Base-by-base conservation (phyloP, 352 stramenopile species). In the Pythium rhizo-oryzae region DNA sequence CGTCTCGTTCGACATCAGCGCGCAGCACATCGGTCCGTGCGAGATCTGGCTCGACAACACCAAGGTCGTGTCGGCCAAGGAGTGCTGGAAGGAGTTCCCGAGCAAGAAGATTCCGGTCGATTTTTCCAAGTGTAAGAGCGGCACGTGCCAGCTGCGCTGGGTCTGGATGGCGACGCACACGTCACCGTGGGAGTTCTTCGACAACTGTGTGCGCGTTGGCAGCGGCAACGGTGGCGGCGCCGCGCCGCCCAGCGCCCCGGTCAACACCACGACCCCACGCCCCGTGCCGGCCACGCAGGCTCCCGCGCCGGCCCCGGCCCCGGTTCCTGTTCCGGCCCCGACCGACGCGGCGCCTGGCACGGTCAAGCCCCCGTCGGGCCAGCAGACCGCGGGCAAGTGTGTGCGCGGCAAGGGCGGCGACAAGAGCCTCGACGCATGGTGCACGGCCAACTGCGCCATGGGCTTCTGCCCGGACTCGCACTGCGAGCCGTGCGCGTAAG, bases 131-230 rank as follows among this genome's bases (percentile, higher is more conserved):
- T 84, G 74, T 44, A 70, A 59, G 28, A 53, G 51, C 23, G 68
- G 51, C 28, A 33, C 61, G 59, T 84, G 75, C 47, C 63, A 73
- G 66, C 33, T 83, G 53, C 79, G 75, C 28, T 84, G 74, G 69
- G 63, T 82, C 30, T 84, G 79, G 78, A 57, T 86, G 49, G 78
- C 76, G 21, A 82, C 72, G 55, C 76, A 84, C 68, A 83, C 78
- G 49, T 62, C 66, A 46, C 70, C 69, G 33, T 81, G 72, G 68
- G 72, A 87, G 70, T 75, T 83, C 49, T 84, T 75, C 58, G 72
- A 84, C 68, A 81, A 84, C 59, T 81, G 74, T 28, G 74, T 70
- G 24, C 73, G 75, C 21, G 46, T 82, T 12, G 49, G 65, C 25
- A 52, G 44, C 23, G 44, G 49, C 46, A 35, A 8, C 16, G 49